phyloP scores from a whole-genome alignment of 306 rosid genomes.

The Medicago lupulina region DNA sequence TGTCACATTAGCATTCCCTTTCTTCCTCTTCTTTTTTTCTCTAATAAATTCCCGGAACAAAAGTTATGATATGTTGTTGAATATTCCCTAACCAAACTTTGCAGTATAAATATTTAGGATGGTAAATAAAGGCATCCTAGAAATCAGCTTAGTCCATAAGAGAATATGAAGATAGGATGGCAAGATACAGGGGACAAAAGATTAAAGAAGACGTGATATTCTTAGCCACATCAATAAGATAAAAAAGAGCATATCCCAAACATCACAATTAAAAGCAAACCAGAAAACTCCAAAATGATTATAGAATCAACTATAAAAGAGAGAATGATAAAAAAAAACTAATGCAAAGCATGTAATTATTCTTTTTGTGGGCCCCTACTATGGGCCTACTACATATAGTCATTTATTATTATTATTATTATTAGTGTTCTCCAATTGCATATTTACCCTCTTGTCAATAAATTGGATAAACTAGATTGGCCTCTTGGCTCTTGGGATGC shows the following conservation, averaged over 20 bases:
- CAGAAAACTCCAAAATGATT: conserved; percentile 21
- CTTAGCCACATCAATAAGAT: conserved; percentile 1
- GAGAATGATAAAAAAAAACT: background rate
- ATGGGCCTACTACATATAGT: background rate
- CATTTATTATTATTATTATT: background rate
- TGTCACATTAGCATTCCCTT: background rate
- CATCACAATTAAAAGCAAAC: conserved; percentile 12
- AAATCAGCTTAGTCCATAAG: conserved; percentile 3
- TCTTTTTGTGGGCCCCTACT: background rate
- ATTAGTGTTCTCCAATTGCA: background rate
- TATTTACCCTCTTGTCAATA: background rate
- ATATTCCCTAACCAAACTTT: conserved; percentile 32
- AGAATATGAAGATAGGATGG: conserved; percentile 9
- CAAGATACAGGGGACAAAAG: background rate
- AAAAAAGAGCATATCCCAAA: conserved; percentile 4
- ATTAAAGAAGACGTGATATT: conserved; percentile 15
- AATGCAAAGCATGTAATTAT: conserved; percentile 18
- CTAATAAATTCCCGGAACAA: background rate
- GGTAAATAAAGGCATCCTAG: conserved; percentile 26
- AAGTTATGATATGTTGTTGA: background rate
- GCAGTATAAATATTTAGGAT: conserved; percentile 11
- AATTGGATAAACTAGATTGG: conserved; percentile 27
- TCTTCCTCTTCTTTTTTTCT: background rate
- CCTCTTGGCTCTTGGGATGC: background rate
- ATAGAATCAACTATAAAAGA: conserved; percentile 10